Evolutionary conservation across 495 filamentous ascomycete genomes (phyloP), one percentile per base, ranked within the genome.

Genomic region (Trichoderma virens): DNA sequence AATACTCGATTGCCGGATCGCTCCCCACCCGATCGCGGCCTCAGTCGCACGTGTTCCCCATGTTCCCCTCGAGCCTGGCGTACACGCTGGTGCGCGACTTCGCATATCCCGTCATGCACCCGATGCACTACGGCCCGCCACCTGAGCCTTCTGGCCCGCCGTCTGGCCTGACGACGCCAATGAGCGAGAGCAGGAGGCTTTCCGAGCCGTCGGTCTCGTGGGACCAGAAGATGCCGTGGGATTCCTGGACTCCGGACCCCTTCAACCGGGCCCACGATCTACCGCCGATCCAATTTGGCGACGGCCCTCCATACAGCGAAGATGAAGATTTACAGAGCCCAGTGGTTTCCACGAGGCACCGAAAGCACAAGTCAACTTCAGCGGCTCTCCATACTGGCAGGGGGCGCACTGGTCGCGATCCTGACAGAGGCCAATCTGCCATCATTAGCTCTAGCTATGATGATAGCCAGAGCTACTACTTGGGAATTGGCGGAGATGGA

Each of bases 261-360:
- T 71, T 74, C n/a, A 73, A 71, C 59, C 77, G 75, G 64, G 76
- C 73, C 70, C 88, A 81, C 47, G 87, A 93, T 68, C 77, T 96
- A 31, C 89, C 94, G 14, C 85, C 90, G 18, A 93, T 95, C 71
- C 87, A 91, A 18, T 95, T 96, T 71, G 87, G 82, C 14, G 93
- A 96, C 74, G 94, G 93, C 2, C 93, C 93, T 5, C 93, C 93
- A n/a, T 98, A 90, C 80, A 95, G 90, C 74, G 93, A 98, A 74
- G 93, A 98, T 74, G 93, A 97, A 70, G 93, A 98, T 75, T 76
- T 98, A 59, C 91, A 96, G 70, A 95, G 91, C 70, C 93, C 93
- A 7, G 90, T 97, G 3, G 82, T 89, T 16, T 88, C 85, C 64
- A 85, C 87, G 9, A 82, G 90, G 28, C 91, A 95, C 73, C 88